A percentile compares a stretch with the other conserved stretches of the same genome.
phyloP scores from a whole-genome alignment of 768 basidiomycete species.

The Hemileccinum rubropunctum region DNA sequence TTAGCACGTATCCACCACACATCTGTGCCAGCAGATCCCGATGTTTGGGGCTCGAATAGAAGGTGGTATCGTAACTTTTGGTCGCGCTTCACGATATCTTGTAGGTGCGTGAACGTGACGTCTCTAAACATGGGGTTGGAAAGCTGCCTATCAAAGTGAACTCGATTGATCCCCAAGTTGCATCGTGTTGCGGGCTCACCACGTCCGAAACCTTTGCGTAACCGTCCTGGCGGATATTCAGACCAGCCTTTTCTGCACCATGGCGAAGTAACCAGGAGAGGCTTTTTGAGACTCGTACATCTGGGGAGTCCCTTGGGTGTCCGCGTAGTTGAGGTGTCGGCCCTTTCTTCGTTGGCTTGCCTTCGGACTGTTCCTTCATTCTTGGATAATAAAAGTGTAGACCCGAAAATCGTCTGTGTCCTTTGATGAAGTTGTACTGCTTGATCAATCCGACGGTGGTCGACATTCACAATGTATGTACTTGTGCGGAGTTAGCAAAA shows the following conservation, averaged over 20 bases:
- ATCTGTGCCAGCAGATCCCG: slow-evolving; percentile 29
- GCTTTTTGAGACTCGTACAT: slow-evolving; percentile 78
- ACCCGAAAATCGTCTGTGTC: background rate
- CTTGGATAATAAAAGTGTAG: slow-evolving; percentile 2
- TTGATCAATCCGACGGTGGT: slow-evolving; percentile 1
- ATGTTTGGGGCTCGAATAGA: slow-evolving; percentile 44
- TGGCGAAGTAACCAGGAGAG: slow-evolving; percentile 92
- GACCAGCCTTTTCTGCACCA: slow-evolving; percentile 72
- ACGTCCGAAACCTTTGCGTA: slow-evolving; percentile 81
- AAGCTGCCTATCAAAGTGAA: slow-evolving; percentile 45
- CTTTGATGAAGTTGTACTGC: background rate
- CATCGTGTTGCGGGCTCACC: slow-evolving; percentile 47
- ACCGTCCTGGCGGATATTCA: slow-evolving; percentile 80
- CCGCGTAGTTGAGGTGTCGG: slow-evolving; percentile 52
- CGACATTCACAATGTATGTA: slow-evolving; percentile 4
- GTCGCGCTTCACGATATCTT: slow-evolving; percentile 66
- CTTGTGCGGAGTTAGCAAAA: background rate
- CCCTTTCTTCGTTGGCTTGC: slow-evolving; percentile 7
- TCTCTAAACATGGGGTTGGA: slow-evolving; percentile 64
- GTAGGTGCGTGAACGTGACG: slow-evolving; percentile 51
- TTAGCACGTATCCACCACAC: slow-evolving; percentile 90
- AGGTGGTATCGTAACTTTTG: slow-evolving; percentile 65
- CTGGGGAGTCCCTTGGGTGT: slow-evolving; percentile 57
- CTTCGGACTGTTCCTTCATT: slow-evolving; percentile 9
- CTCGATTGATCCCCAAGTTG: background rate